Percentiles rank a stretch among this genome's conserved stretches.
These are phyloP conservation scores for Phanerochaete carnosa DNA, from an alignment of 768 basidiomycete genomes.

Conservation along the genomic window DNA sequence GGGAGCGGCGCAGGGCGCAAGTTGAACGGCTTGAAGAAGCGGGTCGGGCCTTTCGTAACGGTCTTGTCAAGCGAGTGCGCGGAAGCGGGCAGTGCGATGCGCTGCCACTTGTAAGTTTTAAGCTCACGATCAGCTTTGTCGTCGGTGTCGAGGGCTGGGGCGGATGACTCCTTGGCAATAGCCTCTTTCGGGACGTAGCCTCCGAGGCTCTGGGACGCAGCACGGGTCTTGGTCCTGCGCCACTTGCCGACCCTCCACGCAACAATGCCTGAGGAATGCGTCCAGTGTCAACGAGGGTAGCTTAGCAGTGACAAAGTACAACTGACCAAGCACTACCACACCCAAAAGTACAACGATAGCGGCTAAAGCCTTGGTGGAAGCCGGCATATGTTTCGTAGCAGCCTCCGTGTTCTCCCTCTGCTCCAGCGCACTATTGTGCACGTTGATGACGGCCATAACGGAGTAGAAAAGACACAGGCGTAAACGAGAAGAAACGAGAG, in stretches of 20 bases:
- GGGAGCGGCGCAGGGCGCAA: constrained; percentile 1
- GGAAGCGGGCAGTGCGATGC: constrained; percentile 5
- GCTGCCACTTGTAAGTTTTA: constrained; percentile 11
- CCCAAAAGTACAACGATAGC: constrained; percentile 26
- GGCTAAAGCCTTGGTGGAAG: constrained; percentile 22
- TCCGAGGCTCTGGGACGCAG: constrained; percentile 9
- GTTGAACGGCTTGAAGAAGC: constrained; percentile 9
- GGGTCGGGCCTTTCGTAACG: constrained; percentile 7
- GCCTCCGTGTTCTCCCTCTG: constrained; percentile 12
- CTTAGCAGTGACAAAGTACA: background rate
- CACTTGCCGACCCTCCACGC: constrained; percentile 17
- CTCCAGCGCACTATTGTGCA: constrained; percentile 1
- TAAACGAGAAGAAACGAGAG: constrained; percentile 4
- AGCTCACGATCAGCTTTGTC: background rate
- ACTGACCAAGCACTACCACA: constrained; percentile 21
- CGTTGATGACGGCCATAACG: constrained; percentile 12
- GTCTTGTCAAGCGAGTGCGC: constrained; percentile 10
- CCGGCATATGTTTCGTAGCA: constrained; percentile 13
- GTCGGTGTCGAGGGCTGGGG: background rate
- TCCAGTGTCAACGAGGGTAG: background rate
- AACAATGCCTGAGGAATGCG: constrained; percentile 9
- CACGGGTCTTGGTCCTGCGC: constrained; percentile 10
- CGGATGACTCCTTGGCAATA: background rate
- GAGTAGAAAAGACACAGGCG: constrained; percentile 2
- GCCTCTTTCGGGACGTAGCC: background rate